phyloP scores from a whole-genome alignment of 2,329 filamentous ascomycete species.

The Claviceps maximensis region DNA sequence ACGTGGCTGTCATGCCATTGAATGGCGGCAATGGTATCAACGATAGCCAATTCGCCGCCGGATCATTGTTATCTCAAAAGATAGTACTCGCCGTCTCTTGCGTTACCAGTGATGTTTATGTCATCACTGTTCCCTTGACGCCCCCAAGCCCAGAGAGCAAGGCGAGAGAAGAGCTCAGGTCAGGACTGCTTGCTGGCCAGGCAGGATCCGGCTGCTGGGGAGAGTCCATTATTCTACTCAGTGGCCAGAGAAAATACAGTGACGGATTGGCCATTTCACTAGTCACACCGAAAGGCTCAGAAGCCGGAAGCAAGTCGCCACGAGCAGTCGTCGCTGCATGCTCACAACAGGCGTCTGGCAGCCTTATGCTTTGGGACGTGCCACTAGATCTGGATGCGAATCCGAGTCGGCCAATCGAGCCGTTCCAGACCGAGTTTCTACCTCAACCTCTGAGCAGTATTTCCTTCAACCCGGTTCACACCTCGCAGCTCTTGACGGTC shows the following conservation, averaged over 20 bases:
- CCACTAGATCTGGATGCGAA: conserved; percentile 29
- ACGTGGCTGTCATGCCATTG: conserved; percentile 43
- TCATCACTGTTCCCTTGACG: conserved; percentile 46
- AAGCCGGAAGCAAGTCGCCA: conserved; percentile 21
- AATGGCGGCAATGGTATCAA: conserved; percentile 27
- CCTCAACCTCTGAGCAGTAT: conserved; percentile 40
- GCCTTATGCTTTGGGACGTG: conserved; percentile 45
- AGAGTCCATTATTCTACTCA: conserved; percentile 41
- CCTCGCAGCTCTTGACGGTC: conserved; percentile 44
- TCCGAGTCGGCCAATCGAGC: conserved; percentile 21
- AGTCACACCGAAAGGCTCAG: conserved; percentile 28
- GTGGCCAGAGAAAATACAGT: conserved; percentile 38
- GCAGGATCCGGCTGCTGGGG: conserved; percentile 51
- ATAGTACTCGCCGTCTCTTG: conserved; percentile 50
- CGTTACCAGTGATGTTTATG: conserved; percentile 40
- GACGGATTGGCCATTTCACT: conserved; percentile 44
- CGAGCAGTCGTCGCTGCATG: conserved; percentile 47
- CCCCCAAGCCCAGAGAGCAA: conserved; percentile 50
- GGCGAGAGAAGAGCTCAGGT: conserved; percentile 36
- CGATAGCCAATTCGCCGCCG: conserved; percentile 33
- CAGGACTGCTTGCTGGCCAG: conserved; percentile 36
- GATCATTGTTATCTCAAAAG: conserved; percentile 37
- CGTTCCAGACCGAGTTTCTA: conserved; percentile 49
- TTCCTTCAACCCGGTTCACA: conserved; percentile 46
- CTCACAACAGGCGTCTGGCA: conserved; percentile 44